phyloP scores from a whole-genome alignment of 169 alveolate genomes.

The Sarcocystis neurona region DNA sequence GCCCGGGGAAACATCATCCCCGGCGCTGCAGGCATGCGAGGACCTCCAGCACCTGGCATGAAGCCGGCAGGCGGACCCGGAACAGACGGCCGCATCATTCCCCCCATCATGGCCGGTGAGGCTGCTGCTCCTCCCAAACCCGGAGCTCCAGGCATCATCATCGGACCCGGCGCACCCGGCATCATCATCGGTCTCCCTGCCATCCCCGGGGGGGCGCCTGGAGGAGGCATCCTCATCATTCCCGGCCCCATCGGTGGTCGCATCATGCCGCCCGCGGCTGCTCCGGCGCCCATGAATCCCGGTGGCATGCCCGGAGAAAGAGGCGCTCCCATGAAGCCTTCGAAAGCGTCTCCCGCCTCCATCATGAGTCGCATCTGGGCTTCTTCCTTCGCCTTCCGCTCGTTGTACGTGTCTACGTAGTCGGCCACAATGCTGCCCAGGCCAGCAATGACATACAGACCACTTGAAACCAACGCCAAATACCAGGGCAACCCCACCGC shows the following conservation, averaged over 20 bases:
- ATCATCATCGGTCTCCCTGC: neutral
- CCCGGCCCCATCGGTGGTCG: conserved; percentile 27
- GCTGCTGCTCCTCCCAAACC: conserved; percentile 7
- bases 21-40: too few species aligned
- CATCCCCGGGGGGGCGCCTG: conserved; percentile 18
- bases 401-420: conserved; percentile 10
- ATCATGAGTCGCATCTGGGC: conserved; percentile 26
- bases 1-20: too few species aligned
- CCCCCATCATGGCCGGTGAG: conserved; percentile 57
- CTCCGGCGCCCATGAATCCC: conserved; percentile 1
- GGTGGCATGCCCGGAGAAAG: conserved; percentile 34
- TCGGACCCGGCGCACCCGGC: conserved; percentile 46
- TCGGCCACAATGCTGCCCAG: conserved; percentile 1
- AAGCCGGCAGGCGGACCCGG: too few species aligned
- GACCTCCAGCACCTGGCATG: too few species aligned
- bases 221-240: neutral
- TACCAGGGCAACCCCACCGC: conserved; percentile 17
- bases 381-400: neutral
- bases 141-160: neutral
- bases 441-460: conserved; percentile 1
- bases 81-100: too few species aligned
- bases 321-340: conserved; percentile 20
- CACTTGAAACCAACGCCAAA: neutral
- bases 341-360: conserved; percentile 38
- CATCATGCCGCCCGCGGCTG: conserved; percentile 9